phyloP scores from a whole-genome alignment of 2,329 filamentous ascomycete species.

The Chaetoscypha palmicola region DNA sequence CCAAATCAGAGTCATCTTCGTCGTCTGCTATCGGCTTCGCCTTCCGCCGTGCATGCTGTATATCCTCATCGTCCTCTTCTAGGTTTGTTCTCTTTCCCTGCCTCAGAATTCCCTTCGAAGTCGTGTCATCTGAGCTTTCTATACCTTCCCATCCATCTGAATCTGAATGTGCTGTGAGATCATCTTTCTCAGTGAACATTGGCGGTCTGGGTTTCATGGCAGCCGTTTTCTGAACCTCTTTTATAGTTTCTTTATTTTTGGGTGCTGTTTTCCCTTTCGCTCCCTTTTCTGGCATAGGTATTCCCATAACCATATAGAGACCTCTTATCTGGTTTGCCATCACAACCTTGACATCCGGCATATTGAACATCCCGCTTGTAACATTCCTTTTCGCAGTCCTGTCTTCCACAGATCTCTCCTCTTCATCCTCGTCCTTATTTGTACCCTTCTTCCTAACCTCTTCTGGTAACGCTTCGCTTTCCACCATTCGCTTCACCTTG shows the following conservation, averaged over 20 bases:
- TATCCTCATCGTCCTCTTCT: neutral
- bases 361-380: conserved; percentile 46
- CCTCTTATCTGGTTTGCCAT: conserved; percentile 33
- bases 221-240: too few species aligned
- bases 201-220: too few species aligned
- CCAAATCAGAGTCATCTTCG: conserved; percentile 19
- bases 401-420: conserved; percentile 22
- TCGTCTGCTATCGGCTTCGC: conserved; percentile 15
- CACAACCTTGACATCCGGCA: conserved; percentile 43
- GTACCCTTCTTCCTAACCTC: conserved; percentile 26
- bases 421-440: conserved; percentile 26
- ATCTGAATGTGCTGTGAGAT: too few species aligned
- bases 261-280: conserved; percentile 14
- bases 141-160: too few species aligned
- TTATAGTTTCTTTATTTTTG: conserved; percentile 9
- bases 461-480: conserved; percentile 37
- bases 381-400: conserved; percentile 41
- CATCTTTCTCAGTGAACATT: too few species aligned
- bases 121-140: too few species aligned
- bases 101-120: neutral
- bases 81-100: neutral
- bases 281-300: conserved; percentile 21
- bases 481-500: conserved; percentile 43
- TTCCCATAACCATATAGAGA: conserved; percentile 27
- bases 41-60: neutral